Percentiles rank a stretch among this genome's conserved stretches.
Evolutionary conservation across 768 basidiomycete species (phyloP).

Genomic region (Hericium coralloides): DNA sequence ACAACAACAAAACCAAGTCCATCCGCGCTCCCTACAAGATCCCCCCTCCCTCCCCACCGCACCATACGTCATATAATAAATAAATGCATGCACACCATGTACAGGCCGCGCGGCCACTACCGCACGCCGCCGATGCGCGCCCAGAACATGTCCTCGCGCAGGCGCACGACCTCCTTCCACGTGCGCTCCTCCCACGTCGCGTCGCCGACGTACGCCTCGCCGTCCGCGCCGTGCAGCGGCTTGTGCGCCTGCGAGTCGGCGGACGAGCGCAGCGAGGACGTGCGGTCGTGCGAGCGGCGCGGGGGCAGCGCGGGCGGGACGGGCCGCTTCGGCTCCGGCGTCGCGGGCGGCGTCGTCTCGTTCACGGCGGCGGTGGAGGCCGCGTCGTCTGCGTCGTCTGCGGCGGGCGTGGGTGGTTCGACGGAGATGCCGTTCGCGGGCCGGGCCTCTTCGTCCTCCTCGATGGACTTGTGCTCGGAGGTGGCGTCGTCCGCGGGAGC

Average conservation of each 20-base stretch:
- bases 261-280: neutral
- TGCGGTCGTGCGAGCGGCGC: neutral
- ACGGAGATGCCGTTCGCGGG: neutral
- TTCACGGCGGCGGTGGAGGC: slow-evolving; percentile 7
- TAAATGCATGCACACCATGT: neutral
- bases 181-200: slow-evolving; percentile 80
- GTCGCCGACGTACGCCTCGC: slow-evolving; percentile 47
- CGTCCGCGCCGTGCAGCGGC: slow-evolving; percentile 19
- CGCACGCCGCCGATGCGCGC: slow-evolving; percentile 57
- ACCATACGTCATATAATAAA: neutral
- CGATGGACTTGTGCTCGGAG: neutral
- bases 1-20: no score
- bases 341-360: neutral
- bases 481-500: neutral
- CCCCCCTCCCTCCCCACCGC: no score
- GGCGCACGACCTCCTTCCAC: slow-evolving; percentile 67
- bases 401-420: neutral
- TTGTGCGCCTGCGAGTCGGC: neutral
- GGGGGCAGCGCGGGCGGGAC: neutral
- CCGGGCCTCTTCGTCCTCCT: neutral
- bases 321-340: neutral
- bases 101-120: neutral
- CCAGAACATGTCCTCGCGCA: slow-evolving; percentile 85
- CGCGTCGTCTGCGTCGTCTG: neutral
- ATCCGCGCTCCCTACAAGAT: no score